These are phyloP conservation scores for Aspergillus tanneri DNA, from an alignment of 2,329 filamentous ascomycete species.

Conservation along the genomic window DNA sequence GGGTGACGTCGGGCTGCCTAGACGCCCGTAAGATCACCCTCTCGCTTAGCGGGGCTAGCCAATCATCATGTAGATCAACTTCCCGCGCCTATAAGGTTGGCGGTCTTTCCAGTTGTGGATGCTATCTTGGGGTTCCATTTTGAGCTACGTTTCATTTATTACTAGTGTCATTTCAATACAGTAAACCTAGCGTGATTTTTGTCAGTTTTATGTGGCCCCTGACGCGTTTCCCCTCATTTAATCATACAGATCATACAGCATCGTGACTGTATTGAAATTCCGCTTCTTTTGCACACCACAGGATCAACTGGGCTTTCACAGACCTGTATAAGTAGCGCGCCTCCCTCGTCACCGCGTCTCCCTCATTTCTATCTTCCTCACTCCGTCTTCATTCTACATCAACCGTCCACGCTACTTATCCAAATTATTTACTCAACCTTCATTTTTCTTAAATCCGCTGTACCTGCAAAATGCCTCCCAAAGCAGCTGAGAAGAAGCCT, in stretches of 20 bases:
- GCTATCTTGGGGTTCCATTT: slow-evolving; percentile 23
- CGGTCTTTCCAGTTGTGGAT: slow-evolving; percentile 14
- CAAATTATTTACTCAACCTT: slow-evolving; percentile 31
- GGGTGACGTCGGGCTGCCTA: slow-evolving; percentile 45
- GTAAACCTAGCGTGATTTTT: slow-evolving; percentile 19
- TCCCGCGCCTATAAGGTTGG: slow-evolving; percentile 18
- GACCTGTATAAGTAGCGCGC: slow-evolving; percentile 48
- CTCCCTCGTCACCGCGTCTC: slow-evolving; percentile 44
- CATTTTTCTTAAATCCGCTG: slow-evolving; percentile 25
- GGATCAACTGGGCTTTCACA: slow-evolving; percentile 46
- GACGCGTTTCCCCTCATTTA: slow-evolving; percentile 30
- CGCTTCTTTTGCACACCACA: slow-evolving; percentile 42
- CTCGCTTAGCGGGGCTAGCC: slow-evolving; percentile 43
- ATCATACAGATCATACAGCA: slow-evolving; percentile 49
- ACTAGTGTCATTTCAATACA: slow-evolving; percentile 21
- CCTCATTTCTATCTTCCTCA: slow-evolving; percentile 33
- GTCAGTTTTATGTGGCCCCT: slow-evolving; percentile 6
- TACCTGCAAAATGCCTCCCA: slow-evolving; percentile 82
- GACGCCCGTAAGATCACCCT: slow-evolving; percentile 48
- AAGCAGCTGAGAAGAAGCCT: slow-evolving; percentile 98
- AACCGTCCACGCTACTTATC: slow-evolving; percentile 6
- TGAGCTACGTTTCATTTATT: slow-evolving; percentile 28
- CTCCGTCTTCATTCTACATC: slow-evolving; percentile 29
- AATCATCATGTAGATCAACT: slow-evolving; percentile 42
- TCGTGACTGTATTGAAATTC: slow-evolving; percentile 49